Evolutionary conservation across 768 basidiomycete species (phyloP).

Genomic region (Lactifluus volemus): DNA sequence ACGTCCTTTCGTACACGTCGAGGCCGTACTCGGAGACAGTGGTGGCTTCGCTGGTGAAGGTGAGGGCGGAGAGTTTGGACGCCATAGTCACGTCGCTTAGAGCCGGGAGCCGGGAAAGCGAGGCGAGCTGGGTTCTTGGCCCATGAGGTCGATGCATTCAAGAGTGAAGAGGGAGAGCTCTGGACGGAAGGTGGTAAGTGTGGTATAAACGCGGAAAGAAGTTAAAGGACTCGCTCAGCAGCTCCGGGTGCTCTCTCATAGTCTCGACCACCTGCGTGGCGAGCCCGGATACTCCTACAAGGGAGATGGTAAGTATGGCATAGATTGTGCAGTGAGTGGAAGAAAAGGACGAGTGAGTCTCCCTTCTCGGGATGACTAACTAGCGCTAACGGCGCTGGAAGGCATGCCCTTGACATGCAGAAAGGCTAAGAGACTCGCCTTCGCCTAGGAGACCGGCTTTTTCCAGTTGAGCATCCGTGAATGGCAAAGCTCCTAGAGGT

Average conservation of each 20-base stretch:
- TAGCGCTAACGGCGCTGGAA: too few relatives aligned
- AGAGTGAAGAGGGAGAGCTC: background rate
- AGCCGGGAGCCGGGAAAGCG: too few relatives aligned
- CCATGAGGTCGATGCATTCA: background rate
- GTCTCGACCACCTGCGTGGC: too few relatives aligned
- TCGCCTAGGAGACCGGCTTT: background rate
- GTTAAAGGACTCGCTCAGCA: background rate
- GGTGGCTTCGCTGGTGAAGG: background rate
- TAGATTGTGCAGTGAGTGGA: background rate
- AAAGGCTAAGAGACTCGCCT: background rate
- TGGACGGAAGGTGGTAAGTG: background rate
- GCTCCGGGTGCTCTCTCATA: too few relatives aligned
- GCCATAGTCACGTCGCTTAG: too few relatives aligned
- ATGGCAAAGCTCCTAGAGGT: background rate
- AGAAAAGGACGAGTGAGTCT: too few relatives aligned
- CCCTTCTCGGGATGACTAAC: too few relatives aligned
- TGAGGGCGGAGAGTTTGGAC: background rate
- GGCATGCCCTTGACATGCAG: background rate
- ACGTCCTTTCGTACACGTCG: background rate
- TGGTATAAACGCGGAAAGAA: background rate
- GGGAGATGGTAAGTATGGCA: too few relatives aligned
- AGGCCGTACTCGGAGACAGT: background rate
- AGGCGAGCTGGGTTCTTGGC: too few relatives aligned
- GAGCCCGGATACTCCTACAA: too few relatives aligned
- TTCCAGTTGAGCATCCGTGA: background rate